Percentiles rank a stretch among this genome's conserved stretches.
These are phyloP conservation scores for Oidiodendron maius DNA, from an alignment of 495 filamentous ascomycete genomes.

Conservation along the genomic window DNA sequence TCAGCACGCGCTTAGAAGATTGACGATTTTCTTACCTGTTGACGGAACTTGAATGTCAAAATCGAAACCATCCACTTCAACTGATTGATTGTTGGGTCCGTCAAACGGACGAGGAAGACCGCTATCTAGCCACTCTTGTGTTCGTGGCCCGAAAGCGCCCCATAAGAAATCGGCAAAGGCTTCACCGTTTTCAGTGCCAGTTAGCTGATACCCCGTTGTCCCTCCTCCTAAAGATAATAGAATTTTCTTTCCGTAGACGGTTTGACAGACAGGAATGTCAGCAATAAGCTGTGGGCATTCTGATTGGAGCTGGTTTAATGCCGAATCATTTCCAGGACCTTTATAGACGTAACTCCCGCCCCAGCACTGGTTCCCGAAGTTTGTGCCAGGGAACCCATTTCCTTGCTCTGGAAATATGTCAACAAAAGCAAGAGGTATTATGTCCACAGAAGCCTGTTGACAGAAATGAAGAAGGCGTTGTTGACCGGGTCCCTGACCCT, in stretches of 20 bases:
- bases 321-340: slow-evolving; percentile 25
- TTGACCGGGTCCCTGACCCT: slow-evolving; percentile 42
- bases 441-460: slow-evolving; percentile 51
- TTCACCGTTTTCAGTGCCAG: slow-evolving; percentile 39
- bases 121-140: slow-evolving; percentile 24
- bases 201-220: slow-evolving; percentile 22
- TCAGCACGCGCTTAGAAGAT: slow-evolving; percentile 19
- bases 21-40: slow-evolving; percentile 28
- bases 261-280: slow-evolving; percentile 44
- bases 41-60: slow-evolving; percentile 43
- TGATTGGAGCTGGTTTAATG: slow-evolving; percentile 22
- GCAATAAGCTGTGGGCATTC: slow-evolving; percentile 27
- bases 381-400: slow-evolving; percentile 51
- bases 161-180: slow-evolving; percentile 57
- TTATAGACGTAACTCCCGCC: slow-evolving; percentile 25
- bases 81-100: slow-evolving; percentile 8
- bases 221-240: slow-evolving; percentile 56
- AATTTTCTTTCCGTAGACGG: slow-evolving; percentile 50
- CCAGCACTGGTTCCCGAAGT: slow-evolving; percentile 64
- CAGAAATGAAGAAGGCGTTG: slow-evolving; percentile 49
- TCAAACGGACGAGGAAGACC: slow-evolving; percentile 34
- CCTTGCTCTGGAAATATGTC: slow-evolving; percentile 53
- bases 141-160: slow-evolving; percentile 35
- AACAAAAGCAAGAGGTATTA: slow-evolving; percentile 62
- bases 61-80: slow-evolving; percentile 55